phyloP scores from a whole-genome alignment of 208 protist genomes.

The Crithidia sp. region DNA sequence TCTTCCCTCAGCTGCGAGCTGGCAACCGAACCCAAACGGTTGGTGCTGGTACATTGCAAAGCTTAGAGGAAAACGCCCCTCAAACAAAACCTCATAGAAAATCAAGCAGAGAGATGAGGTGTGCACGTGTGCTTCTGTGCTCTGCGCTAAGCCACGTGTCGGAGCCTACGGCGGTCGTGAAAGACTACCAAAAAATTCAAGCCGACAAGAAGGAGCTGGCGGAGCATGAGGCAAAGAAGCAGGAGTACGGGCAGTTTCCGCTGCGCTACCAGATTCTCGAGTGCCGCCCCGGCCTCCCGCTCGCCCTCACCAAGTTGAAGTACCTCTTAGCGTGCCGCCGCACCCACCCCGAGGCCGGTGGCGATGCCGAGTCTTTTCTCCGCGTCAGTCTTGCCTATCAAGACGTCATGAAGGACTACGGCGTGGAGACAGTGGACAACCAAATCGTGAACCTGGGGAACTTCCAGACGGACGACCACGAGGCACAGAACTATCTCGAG shows the following conservation, averaged over 20 bases:
- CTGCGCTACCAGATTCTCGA: conserved; percentile 84
- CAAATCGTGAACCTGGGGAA: conserved; percentile 87
- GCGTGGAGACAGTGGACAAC: conserved; percentile 85
- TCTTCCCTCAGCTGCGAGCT: too few relatives aligned
- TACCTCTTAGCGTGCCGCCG: conserved; percentile 80
- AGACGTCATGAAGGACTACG: conserved; percentile 89
- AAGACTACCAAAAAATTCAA: conserved; percentile 78
- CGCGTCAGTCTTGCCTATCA: conserved; percentile 84
- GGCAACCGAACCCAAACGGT: too few relatives aligned
- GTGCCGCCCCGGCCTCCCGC: conserved; percentile 70
- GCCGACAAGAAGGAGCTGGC: conserved; percentile 48
- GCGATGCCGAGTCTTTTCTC: conserved; percentile 78
- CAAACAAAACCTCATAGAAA: not conserved
- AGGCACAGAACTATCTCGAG: conserved; percentile 82
- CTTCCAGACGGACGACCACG: conserved; percentile 73
- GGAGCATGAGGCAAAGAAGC: conserved; percentile 51
- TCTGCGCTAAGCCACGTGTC: conserved; percentile 51
- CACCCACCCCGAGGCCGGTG: conserved; percentile 83
- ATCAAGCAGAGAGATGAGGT: conserved; percentile 33
- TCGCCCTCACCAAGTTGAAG: conserved; percentile 83
- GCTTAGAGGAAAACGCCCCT: too few relatives aligned
- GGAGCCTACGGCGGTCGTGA: conserved; percentile 43
- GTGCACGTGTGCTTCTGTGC: conserved; percentile 43
- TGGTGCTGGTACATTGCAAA: too few relatives aligned
- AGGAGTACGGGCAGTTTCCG: conserved; percentile 65